Conservation (phyloP, 2,329 filamentous ascomycete genomes). For the Aureobasidium sp. region DNA sequence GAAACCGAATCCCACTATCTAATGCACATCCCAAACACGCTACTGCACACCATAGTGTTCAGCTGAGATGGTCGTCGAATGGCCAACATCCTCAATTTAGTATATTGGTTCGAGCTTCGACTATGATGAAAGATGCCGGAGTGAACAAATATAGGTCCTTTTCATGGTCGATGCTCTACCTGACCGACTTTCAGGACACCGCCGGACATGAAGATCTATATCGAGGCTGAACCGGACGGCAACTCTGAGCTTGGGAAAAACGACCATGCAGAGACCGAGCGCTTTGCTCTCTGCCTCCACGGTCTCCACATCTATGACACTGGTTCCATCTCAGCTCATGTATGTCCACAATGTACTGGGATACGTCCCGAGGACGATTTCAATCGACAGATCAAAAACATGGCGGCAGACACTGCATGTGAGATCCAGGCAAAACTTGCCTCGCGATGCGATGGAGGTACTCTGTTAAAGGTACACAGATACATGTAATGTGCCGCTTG, state of each 20-base stretch:
- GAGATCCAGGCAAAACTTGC: not conserved
- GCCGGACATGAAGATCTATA: not conserved
- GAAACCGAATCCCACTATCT: not conserved
- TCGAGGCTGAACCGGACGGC: not conserved
- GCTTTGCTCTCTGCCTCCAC: too few relatives aligned
- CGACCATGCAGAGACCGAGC: not conserved
- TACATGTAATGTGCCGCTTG: not conserved
- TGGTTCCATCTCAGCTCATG: not conserved
- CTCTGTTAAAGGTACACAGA: not conserved
- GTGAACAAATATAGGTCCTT: not conserved
- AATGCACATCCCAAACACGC: conserved; percentile 5
- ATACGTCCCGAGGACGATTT: not conserved
- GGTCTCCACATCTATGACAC: not conserved
- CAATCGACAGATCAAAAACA: not conserved
- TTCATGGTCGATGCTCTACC: not conserved
- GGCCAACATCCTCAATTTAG: not conserved
- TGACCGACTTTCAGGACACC: not conserved
- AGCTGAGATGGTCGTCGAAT: not conserved
- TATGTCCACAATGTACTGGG: not conserved
- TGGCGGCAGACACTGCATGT: not conserved
- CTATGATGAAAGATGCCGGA: not conserved
- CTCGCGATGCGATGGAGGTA: not conserved
- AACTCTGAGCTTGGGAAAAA: not conserved
- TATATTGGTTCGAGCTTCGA: not conserved
- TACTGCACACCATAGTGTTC: not conserved